These are phyloP conservation scores for Trichoderma sp. DNA, from an alignment of 2,329 filamentous ascomycete species.

Conservation along the genomic window DNA sequence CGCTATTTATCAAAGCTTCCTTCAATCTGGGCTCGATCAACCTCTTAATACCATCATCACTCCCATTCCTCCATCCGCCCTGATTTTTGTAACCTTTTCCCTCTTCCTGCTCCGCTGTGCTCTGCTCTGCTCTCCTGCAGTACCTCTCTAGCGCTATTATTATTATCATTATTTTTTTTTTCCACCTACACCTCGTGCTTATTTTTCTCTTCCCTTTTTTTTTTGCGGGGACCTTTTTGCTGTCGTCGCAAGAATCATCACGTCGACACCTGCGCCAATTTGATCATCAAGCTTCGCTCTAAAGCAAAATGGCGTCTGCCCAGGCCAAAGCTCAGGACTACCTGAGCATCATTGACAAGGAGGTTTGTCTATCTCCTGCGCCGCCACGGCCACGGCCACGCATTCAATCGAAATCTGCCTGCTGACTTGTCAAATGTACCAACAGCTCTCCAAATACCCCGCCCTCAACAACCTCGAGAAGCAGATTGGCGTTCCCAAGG, in stretches of 20 bases:
- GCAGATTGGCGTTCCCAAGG: constrained; percentile 78
- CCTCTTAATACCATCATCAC: constrained; percentile 12
- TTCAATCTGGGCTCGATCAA: constrained; percentile 19
- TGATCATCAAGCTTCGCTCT: constrained; percentile 1
- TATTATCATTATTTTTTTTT: too few relatives aligned
- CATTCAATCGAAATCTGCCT: constrained; percentile 22
- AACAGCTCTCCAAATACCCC: constrained; percentile 85
- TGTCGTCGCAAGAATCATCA: constrained; percentile 3
- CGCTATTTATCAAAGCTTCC: constrained; percentile 29
- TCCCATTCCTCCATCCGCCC: constrained; percentile 23
- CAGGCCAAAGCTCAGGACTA: constrained; percentile 76
- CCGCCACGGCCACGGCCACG: not conserved
- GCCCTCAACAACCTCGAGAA: constrained; percentile 81
- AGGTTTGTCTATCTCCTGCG: constrained; percentile 56
- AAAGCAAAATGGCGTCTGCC: constrained; percentile 62
- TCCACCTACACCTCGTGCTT: not conserved
- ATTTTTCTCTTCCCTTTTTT: not conserved
- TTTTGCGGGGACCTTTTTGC: not conserved
- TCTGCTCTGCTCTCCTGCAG: not conserved
- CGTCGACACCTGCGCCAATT: constrained; percentile 1
- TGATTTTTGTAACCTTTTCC: not conserved
- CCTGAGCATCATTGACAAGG: constrained; percentile 75
- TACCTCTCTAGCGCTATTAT: constrained; percentile 13
- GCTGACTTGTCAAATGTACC: constrained; percentile 24
- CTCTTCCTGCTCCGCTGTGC: not conserved